These are phyloP conservation scores for Ophiocordyceps polyrhachis-furcata DNA, from an alignment of 2,329 filamentous ascomycete species.

Conservation along the genomic window DNA sequence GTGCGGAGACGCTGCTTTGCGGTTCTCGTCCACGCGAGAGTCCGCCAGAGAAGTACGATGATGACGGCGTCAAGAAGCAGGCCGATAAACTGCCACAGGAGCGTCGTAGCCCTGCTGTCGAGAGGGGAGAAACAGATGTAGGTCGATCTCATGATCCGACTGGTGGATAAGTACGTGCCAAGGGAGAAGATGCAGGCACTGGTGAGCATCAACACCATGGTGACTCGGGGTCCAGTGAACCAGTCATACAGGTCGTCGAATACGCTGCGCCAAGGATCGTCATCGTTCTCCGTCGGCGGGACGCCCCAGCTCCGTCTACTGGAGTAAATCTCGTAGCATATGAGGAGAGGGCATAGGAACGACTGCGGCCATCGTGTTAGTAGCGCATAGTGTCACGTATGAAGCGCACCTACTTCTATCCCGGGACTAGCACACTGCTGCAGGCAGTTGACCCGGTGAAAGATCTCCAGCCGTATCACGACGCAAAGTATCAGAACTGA, in stretches of 20 bases:
- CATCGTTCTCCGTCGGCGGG: conserved; percentile 14
- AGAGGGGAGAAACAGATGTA: conserved; percentile 29
- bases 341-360: conserved; percentile 25
- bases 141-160: conserved; percentile 23
- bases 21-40: conserved; percentile 30
- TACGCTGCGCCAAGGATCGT: conserved; percentile 29
- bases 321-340: conserved; percentile 24
- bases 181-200: conserved; percentile 20
- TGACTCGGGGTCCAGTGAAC: conserved; percentile 22
- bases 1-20: conserved; percentile 26
- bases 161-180: conserved; percentile 22
- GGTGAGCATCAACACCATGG: conserved; percentile 16
- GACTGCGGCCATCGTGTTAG: conserved; percentile 14
- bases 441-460: conserved; percentile 24
- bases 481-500: conserved; percentile 24
- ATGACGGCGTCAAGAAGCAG: conserved; percentile 27
- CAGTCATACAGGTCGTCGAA: conserved; percentile 29
- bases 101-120: conserved; percentile 18
- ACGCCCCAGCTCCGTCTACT: conserved; percentile 13
- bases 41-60: conserved; percentile 29
- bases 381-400: too few species aligned
- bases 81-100: conserved; percentile 24
- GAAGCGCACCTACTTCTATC: conserved; percentile 20
- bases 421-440: conserved; percentile 32
- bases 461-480: conserved; percentile 27